Percentiles rank a stretch among this genome's conserved stretches.
These are phyloP conservation scores for Amaranthus tricolor DNA, from an alignment of 179 eudicot genomes.

Conservation along the genomic window DNA sequence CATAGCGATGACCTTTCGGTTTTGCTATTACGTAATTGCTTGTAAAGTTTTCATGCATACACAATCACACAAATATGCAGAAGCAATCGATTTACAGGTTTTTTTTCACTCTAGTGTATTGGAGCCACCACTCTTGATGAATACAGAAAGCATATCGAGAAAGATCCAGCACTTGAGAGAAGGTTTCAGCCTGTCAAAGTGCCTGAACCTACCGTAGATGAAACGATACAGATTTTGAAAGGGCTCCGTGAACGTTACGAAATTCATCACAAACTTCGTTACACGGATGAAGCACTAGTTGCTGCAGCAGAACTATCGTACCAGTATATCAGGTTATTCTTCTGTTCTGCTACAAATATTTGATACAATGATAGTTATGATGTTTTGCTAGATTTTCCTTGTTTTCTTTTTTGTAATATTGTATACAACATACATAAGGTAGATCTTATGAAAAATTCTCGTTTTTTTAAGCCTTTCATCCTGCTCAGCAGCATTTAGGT, in stretches of 20 bases:
- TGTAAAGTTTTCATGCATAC: too few relatives aligned
- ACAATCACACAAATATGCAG: too few relatives aligned
- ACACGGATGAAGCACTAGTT: constrained; percentile 76
- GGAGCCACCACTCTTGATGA: constrained; percentile 95
- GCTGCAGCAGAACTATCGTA: constrained; percentile 77
- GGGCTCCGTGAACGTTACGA: constrained; percentile 89
- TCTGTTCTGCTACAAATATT: neutral
- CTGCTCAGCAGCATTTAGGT: neutral
- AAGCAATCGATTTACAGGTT: too few relatives aligned
- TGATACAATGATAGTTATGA: neutral
- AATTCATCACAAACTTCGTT: constrained; percentile 84
- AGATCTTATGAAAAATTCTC: neutral
- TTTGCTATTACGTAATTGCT: too few relatives aligned
- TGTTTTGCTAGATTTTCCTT: too few relatives aligned
- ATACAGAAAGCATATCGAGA: constrained; percentile 87
- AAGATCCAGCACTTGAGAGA: constrained; percentile 89
- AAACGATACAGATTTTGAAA: constrained; percentile 71
- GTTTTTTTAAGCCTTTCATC: too few relatives aligned
- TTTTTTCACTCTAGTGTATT: constrained; percentile 45
- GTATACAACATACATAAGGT: neutral
- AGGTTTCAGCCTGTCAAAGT: constrained; percentile 87
- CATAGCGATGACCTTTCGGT: too few relatives aligned
- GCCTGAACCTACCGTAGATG: constrained; percentile 91
- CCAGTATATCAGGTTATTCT: constrained; percentile 75
- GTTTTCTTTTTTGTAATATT: neutral